These are phyloP conservation scores for Komagataella mondaviorum DNA, from an alignment of 805 yeast species.

Conservation along the genomic window DNA sequence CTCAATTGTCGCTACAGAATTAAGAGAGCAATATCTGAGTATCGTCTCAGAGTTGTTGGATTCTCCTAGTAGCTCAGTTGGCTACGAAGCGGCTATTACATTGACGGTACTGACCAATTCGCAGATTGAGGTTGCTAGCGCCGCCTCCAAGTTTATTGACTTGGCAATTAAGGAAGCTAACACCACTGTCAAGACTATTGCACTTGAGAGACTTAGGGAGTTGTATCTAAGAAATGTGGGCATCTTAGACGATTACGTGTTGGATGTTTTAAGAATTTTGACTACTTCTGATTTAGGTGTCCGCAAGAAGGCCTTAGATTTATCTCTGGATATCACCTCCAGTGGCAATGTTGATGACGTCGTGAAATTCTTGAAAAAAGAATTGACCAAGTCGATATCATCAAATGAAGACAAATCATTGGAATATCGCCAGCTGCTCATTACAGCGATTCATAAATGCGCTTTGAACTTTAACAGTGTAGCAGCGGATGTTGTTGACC, in stretches of 20 bases:
- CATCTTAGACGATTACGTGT: constrained; percentile 63
- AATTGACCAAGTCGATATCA: constrained; percentile 60
- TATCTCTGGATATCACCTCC: constrained; percentile 69
- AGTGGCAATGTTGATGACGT: constrained; percentile 91
- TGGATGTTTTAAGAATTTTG: constrained; percentile 78
- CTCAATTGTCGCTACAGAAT: constrained; percentile 45
- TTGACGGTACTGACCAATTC: constrained; percentile 41
- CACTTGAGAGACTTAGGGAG: constrained; percentile 72
- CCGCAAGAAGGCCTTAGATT: constrained; percentile 74
- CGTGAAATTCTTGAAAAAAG: constrained; percentile 83
- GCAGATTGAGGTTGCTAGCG: constrained; percentile 55
- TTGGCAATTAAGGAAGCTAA: constrained; percentile 89
- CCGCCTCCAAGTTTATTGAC: constrained; percentile 79
- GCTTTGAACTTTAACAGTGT: constrained; percentile 85
- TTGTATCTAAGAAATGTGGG: constrained; percentile 70
- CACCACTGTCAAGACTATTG: constrained; percentile 86
- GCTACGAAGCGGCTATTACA: constrained; percentile 85
- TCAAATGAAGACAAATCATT: constrained; percentile 67
- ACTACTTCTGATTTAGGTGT: constrained; percentile 87
- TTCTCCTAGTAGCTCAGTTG: constrained; percentile 56
- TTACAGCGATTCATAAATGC: constrained; percentile 77
- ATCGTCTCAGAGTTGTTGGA: constrained; percentile 65
- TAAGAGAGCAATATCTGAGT: constrained; percentile 59
- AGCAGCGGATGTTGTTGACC: constrained; percentile 81
- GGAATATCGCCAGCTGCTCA: constrained; percentile 81